A percentile compares a stretch with the other conserved stretches of the same genome.
These are phyloP conservation scores for Oryza glumipatula DNA, from an alignment of 176 grass and related monocot species.

Conservation along the genomic window DNA sequence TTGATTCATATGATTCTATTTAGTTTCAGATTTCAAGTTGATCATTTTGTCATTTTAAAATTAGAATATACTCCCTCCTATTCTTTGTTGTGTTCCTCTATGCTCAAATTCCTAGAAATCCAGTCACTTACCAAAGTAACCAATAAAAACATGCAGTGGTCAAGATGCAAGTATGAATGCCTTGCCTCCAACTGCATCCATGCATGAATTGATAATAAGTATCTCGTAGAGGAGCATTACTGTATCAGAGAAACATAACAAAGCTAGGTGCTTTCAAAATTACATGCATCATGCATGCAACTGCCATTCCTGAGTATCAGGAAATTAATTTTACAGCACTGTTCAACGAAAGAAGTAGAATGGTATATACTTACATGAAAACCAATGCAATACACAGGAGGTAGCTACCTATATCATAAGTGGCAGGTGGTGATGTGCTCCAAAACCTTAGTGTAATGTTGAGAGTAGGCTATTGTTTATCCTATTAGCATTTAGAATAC, in stretches of 20 bases:
- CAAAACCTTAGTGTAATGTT: background rate
- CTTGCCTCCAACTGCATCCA: background rate
- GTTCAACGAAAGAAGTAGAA: background rate
- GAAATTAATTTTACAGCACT: background rate
- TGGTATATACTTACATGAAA: background rate
- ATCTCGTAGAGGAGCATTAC: background rate
- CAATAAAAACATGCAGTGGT: too few species aligned
- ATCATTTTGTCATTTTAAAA: background rate
- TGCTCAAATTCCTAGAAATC: background rate
- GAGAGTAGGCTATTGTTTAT: background rate
- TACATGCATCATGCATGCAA: background rate
- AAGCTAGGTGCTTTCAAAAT: too few species aligned
- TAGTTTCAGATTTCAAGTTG: background rate
- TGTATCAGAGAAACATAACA: too few species aligned
- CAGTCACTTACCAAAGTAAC: background rate
- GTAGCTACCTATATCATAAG: background rate
- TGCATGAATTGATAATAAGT: background rate
- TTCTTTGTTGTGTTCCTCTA: background rate
- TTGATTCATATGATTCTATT: background rate
- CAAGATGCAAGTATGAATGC: too few species aligned
- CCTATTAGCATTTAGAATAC: background rate
- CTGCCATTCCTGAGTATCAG: background rate
- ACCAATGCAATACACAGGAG: background rate
- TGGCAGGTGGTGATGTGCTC: background rate
- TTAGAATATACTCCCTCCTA: background rate